Evolutionary conservation across 2,329 filamentous ascomycete genomes (phyloP), one percentile per base, ranked within the genome.

Genomic region (Pseudogymnoascus sp.): DNA sequence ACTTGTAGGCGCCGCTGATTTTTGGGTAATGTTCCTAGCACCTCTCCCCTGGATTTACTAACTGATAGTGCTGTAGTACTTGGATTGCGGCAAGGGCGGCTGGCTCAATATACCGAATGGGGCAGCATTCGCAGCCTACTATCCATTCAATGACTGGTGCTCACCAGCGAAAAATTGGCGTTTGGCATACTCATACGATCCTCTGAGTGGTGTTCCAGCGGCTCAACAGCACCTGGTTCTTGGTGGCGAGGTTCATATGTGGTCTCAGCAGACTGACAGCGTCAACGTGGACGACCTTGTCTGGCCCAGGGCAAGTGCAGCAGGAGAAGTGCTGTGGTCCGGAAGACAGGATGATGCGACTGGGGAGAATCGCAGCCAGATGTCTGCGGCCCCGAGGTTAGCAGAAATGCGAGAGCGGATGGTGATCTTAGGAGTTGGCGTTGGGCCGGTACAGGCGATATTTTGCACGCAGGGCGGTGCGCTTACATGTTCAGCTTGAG

Each of bases 111-210:
- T 18, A 18, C 18, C 18, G 18, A 18, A 18, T 89, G 88, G 68
- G 77, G 77, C 62, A 84, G 84, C 59, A 85, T 81, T 81, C 66
- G 67, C 78, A 15, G 65, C 69, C 1, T 83, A 77, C 74, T 90
- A 82, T 72, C 90, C 90, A 0, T 96, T 89, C 77, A 75, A 78
- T 63, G 90, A 95, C 77, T 96, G 92, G 82, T 96, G 91, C 76
- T 77, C 78, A 0, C 92, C 92, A 1, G 80, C 80, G 70, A 91
- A 96, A 77, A 89, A 83, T 76, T 96, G 92, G 92, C 83, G 85
- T 5, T 78, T 90, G 27, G 81, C 92, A 63, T 96, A 96, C 79
- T 83, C 85, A 18, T 89, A 93, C 73, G 87, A 96, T 71, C 91
- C 91, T 18, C 18, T 18, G 18, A 18, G 18, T 18, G 18, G 18